Evolutionary conservation across 495 filamentous ascomycete genomes (phyloP).

Genomic region (Penicillium cinerascens): DNA sequence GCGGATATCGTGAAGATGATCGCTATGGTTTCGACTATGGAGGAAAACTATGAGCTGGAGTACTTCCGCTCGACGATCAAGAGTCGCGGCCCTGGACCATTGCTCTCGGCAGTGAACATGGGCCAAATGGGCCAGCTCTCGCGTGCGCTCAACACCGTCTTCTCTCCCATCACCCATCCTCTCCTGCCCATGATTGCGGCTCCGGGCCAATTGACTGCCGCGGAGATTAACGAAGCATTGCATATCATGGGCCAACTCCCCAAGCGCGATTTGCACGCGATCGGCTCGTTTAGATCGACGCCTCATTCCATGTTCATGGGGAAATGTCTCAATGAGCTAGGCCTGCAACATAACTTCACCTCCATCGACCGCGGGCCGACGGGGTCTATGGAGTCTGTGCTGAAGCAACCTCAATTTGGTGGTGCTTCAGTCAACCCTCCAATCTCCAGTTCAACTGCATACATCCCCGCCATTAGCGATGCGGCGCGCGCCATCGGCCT

Average conservation of each 20-base stretch:
- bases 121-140: conserved; percentile 79
- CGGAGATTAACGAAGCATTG: conserved; percentile 76
- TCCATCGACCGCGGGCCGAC: conserved; percentile 68
- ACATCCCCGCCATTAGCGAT: conserved; percentile 64
- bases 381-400: conserved; percentile 60
- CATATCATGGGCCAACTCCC: conserved; percentile 76
- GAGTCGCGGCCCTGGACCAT: conserved; percentile 59
- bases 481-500: conserved; percentile 72
- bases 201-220: conserved; percentile 76
- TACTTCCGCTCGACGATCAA: conserved; percentile 79
- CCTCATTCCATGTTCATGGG: conserved; percentile 81
- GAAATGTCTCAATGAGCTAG: conserved; percentile 84
- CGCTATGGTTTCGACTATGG: conserved; percentile 68
- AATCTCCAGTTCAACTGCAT: conserved; percentile 45
- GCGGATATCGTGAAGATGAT: conserved; percentile 89
- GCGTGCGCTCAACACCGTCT: conserved; percentile 74
- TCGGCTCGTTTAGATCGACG: conserved; percentile 66
- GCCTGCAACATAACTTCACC: conserved; percentile 73
- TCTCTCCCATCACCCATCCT: conserved; percentile 82
- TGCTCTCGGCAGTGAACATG: conserved; percentile 83
- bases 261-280: conserved; percentile 74
- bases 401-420: conserved; percentile 68
- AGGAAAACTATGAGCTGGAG: conserved; percentile 83
- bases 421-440: conserved; percentile 76
- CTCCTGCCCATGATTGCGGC: conserved; percentile 80